Base-by-base conservation (phyloP, 345 rosid species). In the Pistacia vera region DNA sequence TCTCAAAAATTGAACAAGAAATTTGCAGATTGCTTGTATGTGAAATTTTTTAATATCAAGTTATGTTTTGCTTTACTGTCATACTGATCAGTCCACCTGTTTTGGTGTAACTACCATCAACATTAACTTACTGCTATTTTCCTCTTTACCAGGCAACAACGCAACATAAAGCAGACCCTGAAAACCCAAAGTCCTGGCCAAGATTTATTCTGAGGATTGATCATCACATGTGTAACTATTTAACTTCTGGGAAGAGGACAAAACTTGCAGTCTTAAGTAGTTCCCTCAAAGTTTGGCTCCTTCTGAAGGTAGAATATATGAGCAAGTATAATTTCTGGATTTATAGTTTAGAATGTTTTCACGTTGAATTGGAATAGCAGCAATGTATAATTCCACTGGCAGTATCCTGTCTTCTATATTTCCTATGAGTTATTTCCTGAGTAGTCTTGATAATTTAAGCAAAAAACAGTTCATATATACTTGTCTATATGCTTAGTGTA, bases 1-100 rank as follows among this genome's bases (percentile, higher is more conserved):
- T 89, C 78, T 93, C 97, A 57, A 95, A 93, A 85, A 93, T 95
- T 61, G 99, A 95, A 80, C 99, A 93, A 88, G 97, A 90, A 78
- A 92, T 95, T 61, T 88, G 93, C 71, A 92, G 98, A 59, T 76
- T 82, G 83, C 92, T 93, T 33, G 99, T 95, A 81, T 90, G 99
- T 82, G 55, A 38, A 68, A n/a, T 70, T 61, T 62, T 22, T 28
- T 69, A 52, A 63, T 65, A 69, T 75, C 66, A 54, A 52, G 18
- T 20, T 52, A 77, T 33, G 11, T 17, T 41, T 58, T 17, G 30
- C 17, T 49, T 67, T 46, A 64, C 58, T 70, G 52, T 1, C 9
- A 60, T 30, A 38, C 25, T 11, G 8, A 41, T 41, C 46, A 41
- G 8, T 41, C 46, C 46, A 54, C 57, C 57, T 14, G n/a, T 54